Conservation (phyloP, 2,329 filamentous ascomycete genomes). For the Fusarium falciforme region DNA sequence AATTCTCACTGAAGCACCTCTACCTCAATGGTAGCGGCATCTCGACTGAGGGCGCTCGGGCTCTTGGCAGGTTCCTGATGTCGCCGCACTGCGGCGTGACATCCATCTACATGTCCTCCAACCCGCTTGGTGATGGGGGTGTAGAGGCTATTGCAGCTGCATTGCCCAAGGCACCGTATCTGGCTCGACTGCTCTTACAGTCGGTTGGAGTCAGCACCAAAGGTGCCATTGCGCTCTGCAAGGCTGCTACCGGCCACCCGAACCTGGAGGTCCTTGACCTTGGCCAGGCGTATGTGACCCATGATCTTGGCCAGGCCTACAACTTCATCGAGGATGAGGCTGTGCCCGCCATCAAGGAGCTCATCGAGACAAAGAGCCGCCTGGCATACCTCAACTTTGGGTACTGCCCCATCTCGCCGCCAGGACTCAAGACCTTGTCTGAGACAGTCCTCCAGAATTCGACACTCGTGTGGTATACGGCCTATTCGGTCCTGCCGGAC, state of each 20-base stretch:
- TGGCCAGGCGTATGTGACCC: constrained; percentile 59
- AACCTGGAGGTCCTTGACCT: constrained; percentile 55
- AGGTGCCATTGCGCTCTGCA: constrained; percentile 53
- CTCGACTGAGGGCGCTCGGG: constrained; percentile 43
- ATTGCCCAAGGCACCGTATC: constrained; percentile 47
- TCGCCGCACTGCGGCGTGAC: constrained; percentile 49
- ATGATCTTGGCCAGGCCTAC: constrained; percentile 58
- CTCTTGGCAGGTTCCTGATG: constrained; percentile 49
- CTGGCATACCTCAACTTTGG: constrained; percentile 58
- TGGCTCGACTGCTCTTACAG: constrained; percentile 54
- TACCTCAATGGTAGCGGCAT: constrained; percentile 54
- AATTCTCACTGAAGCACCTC: constrained; percentile 49
- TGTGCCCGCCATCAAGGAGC: constrained; percentile 46
- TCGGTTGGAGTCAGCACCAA: constrained; percentile 57
- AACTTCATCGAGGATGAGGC: constrained; percentile 58
- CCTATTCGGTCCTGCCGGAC: constrained; percentile 51
- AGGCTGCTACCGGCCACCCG: constrained; percentile 50
- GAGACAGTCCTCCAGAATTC: constrained; percentile 45
- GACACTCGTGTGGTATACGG: constrained; percentile 53
- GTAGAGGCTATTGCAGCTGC: constrained; percentile 45
- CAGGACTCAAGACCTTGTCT: constrained; percentile 44
- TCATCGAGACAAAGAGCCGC: constrained; percentile 47
- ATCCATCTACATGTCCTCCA: constrained; percentile 53
- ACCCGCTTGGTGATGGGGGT: constrained; percentile 52
- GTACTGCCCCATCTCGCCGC: constrained; percentile 49